Evolutionary conservation across 2,329 filamentous ascomycete species (phyloP), one percentile per base, ranked within the genome.

Genomic region (Chaetoscypha palmicola): DNA sequence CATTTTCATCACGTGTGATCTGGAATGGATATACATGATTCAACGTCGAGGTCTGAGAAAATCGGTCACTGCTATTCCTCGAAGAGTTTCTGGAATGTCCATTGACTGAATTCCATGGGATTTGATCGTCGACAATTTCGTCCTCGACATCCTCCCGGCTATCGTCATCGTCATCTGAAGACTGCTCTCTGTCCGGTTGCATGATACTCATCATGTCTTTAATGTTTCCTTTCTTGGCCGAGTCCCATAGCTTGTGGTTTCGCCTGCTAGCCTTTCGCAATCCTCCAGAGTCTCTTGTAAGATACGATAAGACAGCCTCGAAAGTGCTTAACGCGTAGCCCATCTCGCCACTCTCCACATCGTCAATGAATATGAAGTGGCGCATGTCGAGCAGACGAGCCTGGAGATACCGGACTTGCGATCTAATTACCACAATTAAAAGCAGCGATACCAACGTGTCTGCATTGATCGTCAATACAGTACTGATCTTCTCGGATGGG

Each of bases 361-460:
- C 92, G 56, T 97, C 92, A 39, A 95, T 90, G 64, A 95, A 98
- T 54, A 96, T 92, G 60, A 96, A 98, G 58, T 94, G 88, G 33
- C 91, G 85, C 74, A 97, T 95, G 62, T 97, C 98, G n/a, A 85
- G 73, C 36, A 98, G 69, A 16, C 91, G 78, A 2, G 92, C 89
- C 57, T 95, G 87, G 7, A 98, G 71, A 64, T 96, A 83, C 46
- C 86, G 81, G 20, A 94, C 81, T 48, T 92, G 86, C 9, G 91
- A 87, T 50, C 91, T 78, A 48, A 98, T 97, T 9, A 98, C 86
- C 12, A 98, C 89, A 49, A 94, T 81, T 16, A 98, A 72, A 11
- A 98, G 73, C 47, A 98, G 68, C 0, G 92, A 96, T 2, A 98
- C 92, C 21, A 98, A 70, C 0, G 91, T 88, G 65, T 98, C 92